Evolutionary conservation across 2,329 filamentous ascomycete species (phyloP).

Genomic region (Pseudogymnoascus sp.): DNA sequence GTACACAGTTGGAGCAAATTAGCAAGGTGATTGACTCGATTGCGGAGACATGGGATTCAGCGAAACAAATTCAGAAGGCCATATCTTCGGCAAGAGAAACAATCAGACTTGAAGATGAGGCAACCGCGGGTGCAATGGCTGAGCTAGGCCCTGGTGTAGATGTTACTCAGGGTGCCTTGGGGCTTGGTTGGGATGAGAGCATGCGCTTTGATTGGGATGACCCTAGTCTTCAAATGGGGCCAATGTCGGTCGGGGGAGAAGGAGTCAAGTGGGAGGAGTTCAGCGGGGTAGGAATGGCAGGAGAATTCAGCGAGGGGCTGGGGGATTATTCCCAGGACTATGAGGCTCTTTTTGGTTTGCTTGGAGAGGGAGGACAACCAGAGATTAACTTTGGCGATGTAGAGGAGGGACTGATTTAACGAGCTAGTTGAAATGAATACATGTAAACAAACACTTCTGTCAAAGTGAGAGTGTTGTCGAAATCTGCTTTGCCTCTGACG

Average conservation of each 20-base stretch:
- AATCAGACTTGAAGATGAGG: slow-evolving; percentile 9
- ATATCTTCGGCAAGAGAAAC: slow-evolving; percentile 19
- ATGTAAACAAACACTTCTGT: not conserved
- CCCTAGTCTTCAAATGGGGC: not conserved
- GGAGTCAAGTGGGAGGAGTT: slow-evolving; percentile 6
- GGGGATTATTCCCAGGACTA: slow-evolving; percentile 8
- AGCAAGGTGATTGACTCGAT: slow-evolving; percentile 46
- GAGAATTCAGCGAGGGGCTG: slow-evolving; percentile 9
- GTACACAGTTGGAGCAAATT: slow-evolving; percentile 42
- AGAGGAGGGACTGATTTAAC: not conserved
- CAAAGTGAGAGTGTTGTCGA: not conserved
- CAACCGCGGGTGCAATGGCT: not conserved
- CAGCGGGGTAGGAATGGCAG: not conserved
- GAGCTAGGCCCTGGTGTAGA: not conserved
- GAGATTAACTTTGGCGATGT: not conserved
- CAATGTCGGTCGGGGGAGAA: not conserved
- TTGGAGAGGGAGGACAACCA: slow-evolving; percentile 7
- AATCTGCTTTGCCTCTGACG: not conserved
- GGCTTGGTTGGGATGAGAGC: slow-evolving; percentile 2
- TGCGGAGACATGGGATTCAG: slow-evolving; percentile 42
- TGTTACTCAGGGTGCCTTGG: not conserved
- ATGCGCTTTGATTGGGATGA: slow-evolving; percentile 9
- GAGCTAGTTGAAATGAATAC: not conserved
- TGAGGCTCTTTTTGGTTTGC: slow-evolving; percentile 7
- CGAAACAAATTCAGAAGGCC: slow-evolving; percentile 36